Evolutionary conservation across 1,139 yeast species (phyloP).

Genomic region (Magnusiomyces magnusii): DNA sequence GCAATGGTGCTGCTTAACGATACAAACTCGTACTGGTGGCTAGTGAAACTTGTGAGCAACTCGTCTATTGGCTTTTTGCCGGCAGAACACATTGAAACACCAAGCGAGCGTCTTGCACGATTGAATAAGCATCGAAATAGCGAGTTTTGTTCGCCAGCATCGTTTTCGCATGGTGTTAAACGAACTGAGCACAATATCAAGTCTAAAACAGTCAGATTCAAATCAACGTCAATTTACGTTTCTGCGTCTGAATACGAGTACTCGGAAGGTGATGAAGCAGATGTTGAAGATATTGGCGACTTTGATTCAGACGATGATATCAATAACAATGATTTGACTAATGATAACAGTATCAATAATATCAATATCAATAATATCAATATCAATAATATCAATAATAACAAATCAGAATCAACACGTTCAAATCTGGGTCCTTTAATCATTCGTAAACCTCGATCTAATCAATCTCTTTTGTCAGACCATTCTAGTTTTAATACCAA

Average conservation of each 20-base stretch:
- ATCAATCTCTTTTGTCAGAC: background rate
- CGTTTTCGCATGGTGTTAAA: constrained; percentile 1
- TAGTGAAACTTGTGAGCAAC: constrained; percentile 63
- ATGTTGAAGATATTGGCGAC: constrained; percentile 20
- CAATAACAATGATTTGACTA: background rate
- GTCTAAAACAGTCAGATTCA: constrained; percentile 24
- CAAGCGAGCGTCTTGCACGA: constrained; percentile 84
- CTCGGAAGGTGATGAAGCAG: constrained; percentile 24
- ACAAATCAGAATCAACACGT: background rate
- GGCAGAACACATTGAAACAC: constrained; percentile 90
- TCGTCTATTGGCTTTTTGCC: constrained; percentile 82
- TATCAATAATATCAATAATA: background rate
- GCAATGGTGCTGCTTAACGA: constrained; percentile 78
- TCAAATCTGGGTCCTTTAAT: background rate
- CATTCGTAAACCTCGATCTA: constrained; percentile 2
- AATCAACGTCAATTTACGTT: constrained; percentile 23
- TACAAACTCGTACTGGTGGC: constrained; percentile 96
- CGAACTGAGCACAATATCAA: background rate
- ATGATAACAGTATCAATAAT: background rate
- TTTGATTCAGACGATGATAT: constrained; percentile 17
- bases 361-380: background rate
- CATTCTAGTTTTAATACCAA: background rate
- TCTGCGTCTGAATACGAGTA: constrained; percentile 29
- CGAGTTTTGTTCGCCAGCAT: constrained; percentile 38
- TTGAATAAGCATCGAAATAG: constrained; percentile 90